A percentile compares a stretch with the other conserved stretches of the same genome.
Evolutionary conservation across 345 rosid genomes (phyloP).

Genomic region (Capsella bursapastoris): DNA sequence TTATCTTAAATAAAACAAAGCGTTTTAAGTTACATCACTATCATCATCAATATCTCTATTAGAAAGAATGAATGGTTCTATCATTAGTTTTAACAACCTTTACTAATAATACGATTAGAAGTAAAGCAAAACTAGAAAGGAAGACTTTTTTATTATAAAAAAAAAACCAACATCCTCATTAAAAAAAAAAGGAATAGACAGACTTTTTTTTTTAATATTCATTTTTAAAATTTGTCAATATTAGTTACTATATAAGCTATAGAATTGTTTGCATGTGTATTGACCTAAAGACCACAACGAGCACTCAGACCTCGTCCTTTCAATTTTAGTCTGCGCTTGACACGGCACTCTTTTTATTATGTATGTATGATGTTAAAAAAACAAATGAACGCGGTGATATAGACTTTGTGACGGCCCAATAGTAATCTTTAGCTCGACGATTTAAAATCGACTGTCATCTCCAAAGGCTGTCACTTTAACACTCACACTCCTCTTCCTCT

Average conservation of each 20-base stretch:
- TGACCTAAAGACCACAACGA: conserved; percentile 29
- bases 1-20: background rate
- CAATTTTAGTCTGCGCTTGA: conserved; percentile 41
- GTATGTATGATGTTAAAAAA: background rate
- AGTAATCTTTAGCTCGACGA: background rate
- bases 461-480: conserved; percentile 39
- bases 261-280: conserved; percentile 25
- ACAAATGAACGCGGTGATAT: conserved; percentile 43
- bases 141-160: background rate
- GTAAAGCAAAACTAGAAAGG: background rate
- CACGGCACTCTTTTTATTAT: conserved; percentile 31
- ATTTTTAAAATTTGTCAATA: background rate
- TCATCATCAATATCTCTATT: background rate
- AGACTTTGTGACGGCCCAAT: conserved; percentile 37
- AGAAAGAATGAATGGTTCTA: background rate
- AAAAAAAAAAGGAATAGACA: background rate
- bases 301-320: conserved; percentile 36
- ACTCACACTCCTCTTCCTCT: background rate
- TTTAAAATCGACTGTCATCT: conserved; percentile 17
- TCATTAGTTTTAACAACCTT: conserved; percentile 5
- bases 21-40: conserved; percentile 19
- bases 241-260: background rate
- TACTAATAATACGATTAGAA: background rate
- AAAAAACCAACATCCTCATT: no score
- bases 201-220: background rate